phyloP scores from a whole-genome alignment of 1,139 yeast genomes.

The Taphrina betulina region DNA sequence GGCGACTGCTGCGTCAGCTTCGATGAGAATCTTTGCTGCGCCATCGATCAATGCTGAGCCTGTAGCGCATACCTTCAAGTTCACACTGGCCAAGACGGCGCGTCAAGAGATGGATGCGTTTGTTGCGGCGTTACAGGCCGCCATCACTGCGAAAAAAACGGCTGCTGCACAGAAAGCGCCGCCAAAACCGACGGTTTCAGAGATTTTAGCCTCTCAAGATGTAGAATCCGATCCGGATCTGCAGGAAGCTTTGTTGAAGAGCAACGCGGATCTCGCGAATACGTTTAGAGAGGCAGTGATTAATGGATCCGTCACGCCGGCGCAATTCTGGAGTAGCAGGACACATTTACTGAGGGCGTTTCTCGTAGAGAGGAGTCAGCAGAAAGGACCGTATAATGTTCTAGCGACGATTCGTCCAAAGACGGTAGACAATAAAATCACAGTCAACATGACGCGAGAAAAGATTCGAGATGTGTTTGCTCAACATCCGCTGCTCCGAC shows the following conservation, averaged over 20 bases:
- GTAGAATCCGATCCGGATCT: slow-evolving; percentile 56
- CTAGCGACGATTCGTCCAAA: slow-evolving; percentile 90
- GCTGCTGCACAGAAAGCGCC: slow-evolving; percentile 18
- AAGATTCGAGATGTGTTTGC: slow-evolving; percentile 86
- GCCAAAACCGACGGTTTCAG: slow-evolving; percentile 14
- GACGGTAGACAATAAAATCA: slow-evolving; percentile 60
- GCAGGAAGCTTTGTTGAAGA: slow-evolving; percentile 73
- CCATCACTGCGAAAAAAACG: slow-evolving; percentile 18
- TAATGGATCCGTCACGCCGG: slow-evolving; percentile 44
- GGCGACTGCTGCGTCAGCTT: slow-evolving; percentile 22
- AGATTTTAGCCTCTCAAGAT: slow-evolving; percentile 28
- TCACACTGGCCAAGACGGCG: slow-evolving; percentile 18
- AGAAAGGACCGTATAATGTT: slow-evolving; percentile 90
- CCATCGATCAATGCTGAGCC: slow-evolving; percentile 30
- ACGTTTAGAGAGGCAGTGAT: slow-evolving; percentile 89
- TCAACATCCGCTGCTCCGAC: slow-evolving; percentile 88
- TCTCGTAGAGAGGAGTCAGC: slow-evolving; percentile 80
- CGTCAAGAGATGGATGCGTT: slow-evolving; percentile 29
- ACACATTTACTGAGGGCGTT: slow-evolving; percentile 76
- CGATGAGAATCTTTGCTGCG: slow-evolving; percentile 31
- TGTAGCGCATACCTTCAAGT: slow-evolving; percentile 32
- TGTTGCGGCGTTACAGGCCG: slow-evolving; percentile 20
- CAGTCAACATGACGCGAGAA: slow-evolving; percentile 86
- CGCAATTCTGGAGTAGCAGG: slow-evolving; percentile 85
- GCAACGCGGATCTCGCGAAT: slow-evolving; percentile 66